Evolutionary conservation across 2,329 filamentous ascomycete genomes (phyloP).

Genomic region (Chalara sp.): DNA sequence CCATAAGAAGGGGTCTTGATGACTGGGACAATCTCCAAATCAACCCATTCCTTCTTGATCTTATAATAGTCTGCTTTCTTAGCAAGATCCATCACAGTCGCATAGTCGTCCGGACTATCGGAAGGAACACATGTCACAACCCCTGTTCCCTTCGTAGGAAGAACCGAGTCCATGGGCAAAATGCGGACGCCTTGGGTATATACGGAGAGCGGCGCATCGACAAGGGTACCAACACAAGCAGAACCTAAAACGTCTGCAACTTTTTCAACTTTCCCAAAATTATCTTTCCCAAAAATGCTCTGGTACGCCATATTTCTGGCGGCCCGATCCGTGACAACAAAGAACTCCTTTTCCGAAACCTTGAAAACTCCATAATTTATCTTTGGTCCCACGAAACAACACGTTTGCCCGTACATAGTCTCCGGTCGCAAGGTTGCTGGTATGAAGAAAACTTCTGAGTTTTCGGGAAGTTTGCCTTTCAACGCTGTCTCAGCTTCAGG

Average conservation of each 20-base stretch:
- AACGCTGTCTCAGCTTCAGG: slow-evolving; percentile 65
- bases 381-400: slow-evolving; percentile 89
- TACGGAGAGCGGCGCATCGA: slow-evolving; percentile 82
- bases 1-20: slow-evolving; percentile 86
- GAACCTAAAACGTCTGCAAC: slow-evolving; percentile 70
- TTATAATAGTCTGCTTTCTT: slow-evolving; percentile 97
- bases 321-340: slow-evolving; percentile 71
- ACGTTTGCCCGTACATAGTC: slow-evolving; percentile 98
- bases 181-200: slow-evolving; percentile 81
- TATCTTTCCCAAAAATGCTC: slow-evolving; percentile 69
- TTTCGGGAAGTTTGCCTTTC: slow-evolving; percentile 70
- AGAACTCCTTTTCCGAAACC: slow-evolving; percentile 71
- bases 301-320: slow-evolving; percentile 97
- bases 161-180: slow-evolving; percentile 89
- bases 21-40: slow-evolving; percentile 81
- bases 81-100: slow-evolving; percentile 76
- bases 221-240: slow-evolving; percentile 78
- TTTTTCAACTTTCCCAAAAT: slow-evolving; percentile 62
- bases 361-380: slow-evolving; percentile 88
- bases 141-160: slow-evolving; percentile 89
- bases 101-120: slow-evolving; percentile 92
- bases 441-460: slow-evolving; percentile 79
- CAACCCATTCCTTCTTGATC: slow-evolving; percentile 94
- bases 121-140: slow-evolving; percentile 95
- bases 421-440: slow-evolving; percentile 90